Evolutionary conservation across 164 flowering plant genomes (phyloP).

Genomic region (Houttuynia cordata): DNA sequence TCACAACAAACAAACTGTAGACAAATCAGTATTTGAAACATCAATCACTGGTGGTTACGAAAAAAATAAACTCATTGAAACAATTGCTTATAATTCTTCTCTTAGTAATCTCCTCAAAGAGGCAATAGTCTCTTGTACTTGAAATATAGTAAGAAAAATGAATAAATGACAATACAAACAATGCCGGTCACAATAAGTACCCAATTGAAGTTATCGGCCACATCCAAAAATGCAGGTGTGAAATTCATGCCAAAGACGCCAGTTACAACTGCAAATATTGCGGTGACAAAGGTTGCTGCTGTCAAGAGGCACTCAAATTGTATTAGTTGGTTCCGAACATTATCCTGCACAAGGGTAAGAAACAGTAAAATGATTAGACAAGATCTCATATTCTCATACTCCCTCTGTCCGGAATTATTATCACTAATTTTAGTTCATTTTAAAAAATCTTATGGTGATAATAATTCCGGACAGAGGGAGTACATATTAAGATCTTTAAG

Average conservation of each 20-base stretch:
- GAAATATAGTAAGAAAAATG: slow-evolving; percentile 51
- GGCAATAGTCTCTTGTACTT: slow-evolving; percentile 63
- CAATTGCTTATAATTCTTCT: too few relatives aligned
- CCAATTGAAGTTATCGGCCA: slow-evolving; percentile 55
- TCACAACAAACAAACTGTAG: too few relatives aligned
- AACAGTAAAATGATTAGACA: not conserved
- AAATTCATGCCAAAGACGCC: slow-evolving; percentile 97
- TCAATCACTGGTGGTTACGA: too few relatives aligned
- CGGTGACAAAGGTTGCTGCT: slow-evolving; percentile 77
- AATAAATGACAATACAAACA: slow-evolving; percentile 35
- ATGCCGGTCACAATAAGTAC: slow-evolving; percentile 45
- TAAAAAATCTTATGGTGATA: too few relatives aligned
- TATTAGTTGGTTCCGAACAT: slow-evolving; percentile 90
- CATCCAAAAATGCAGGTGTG: slow-evolving; percentile 32
- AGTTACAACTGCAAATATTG: slow-evolving; percentile 75
- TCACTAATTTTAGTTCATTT: too few relatives aligned
- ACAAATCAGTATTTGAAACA: too few relatives aligned
- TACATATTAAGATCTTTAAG: not conserved
- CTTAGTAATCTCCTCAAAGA: slow-evolving; percentile 14
- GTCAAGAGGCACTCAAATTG: slow-evolving; percentile 85
- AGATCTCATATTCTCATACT: not conserved
- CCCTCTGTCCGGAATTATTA: too few relatives aligned
- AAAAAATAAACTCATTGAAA: not conserved
- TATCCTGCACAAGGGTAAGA: slow-evolving; percentile 41
- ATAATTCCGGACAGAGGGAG: too few relatives aligned